Evolutionary conservation across 2,329 filamentous ascomycete genomes (phyloP).

Genomic region (Colletotrichum magnum): DNA sequence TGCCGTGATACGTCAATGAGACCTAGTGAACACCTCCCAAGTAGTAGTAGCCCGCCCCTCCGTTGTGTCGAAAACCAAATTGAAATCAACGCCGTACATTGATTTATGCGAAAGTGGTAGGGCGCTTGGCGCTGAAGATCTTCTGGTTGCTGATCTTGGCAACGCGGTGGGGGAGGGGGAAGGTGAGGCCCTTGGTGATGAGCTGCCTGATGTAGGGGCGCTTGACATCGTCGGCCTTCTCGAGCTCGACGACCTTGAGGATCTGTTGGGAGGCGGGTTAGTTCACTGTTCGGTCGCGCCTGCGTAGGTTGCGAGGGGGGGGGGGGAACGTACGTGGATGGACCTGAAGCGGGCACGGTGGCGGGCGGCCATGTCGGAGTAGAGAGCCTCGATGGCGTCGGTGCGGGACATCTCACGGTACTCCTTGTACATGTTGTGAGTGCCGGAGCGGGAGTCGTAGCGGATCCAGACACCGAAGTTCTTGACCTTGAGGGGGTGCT

Average conservation of each 20-base stretch:
- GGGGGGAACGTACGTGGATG: conserved; percentile 85
- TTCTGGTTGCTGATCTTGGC: conserved; percentile 87
- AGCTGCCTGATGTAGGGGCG: conserved; percentile 99
- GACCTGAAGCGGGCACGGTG: conserved; percentile 98
- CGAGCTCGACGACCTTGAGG: conserved; percentile 97
- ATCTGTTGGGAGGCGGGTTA: conserved; percentile 70
- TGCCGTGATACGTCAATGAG: conserved; percentile 73
- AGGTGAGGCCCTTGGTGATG: conserved; percentile 92
- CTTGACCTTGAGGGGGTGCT: conserved; percentile 99
- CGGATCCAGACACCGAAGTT: conserved; percentile 99
- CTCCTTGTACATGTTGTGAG: conserved; percentile 99
- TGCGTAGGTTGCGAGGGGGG: background rate
- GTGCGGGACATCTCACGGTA: conserved; percentile 98
- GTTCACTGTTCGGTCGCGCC: background rate
- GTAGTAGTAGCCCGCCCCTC: conserved; percentile 57
- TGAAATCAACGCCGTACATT: conserved; percentile 58
- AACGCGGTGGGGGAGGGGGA: conserved; percentile 98
- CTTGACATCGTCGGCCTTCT: conserved; percentile 95
- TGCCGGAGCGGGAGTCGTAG: conserved; percentile 99
- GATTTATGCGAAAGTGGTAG: conserved; percentile 96
- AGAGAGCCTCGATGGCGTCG: conserved; percentile 95
- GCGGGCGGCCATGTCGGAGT: conserved; percentile 99
- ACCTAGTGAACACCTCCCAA: conserved; percentile 72
- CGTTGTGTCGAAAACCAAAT: conserved; percentile 57
- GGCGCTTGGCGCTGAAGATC: conserved; percentile 93